Conservation (phyloP, 768 basidiomycete species). For the Termitomyces sp. region DNA sequence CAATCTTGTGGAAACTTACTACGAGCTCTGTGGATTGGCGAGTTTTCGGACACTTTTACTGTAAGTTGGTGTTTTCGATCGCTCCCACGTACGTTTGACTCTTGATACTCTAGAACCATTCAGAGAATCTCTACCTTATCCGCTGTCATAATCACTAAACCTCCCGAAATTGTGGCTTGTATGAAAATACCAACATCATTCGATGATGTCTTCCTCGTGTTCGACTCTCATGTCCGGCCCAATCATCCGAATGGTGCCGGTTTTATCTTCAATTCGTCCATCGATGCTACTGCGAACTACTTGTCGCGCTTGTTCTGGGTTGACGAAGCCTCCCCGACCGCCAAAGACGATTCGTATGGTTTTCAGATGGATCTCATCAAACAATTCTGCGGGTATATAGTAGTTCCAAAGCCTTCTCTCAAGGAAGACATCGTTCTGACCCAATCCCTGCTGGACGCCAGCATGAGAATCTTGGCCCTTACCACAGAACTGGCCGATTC, state of each 20-base stretch:
- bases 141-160: constrained; percentile 57
- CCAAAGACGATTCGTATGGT: constrained; percentile 20
- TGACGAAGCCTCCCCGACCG: constrained; percentile 25
- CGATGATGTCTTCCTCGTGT: constrained; percentile 47
- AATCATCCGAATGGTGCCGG: constrained; percentile 57
- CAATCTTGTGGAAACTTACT: constrained; percentile 26
- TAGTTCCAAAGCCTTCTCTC: constrained; percentile 27
- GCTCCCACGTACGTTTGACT: neutral
- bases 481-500: constrained; percentile 35
- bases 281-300: constrained; percentile 36
- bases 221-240: constrained; percentile 64
- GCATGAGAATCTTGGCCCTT: constrained; percentile 38
- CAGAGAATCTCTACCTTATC: constrained; percentile 23
- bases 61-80: constrained; percentile 14
- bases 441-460: constrained; percentile 42
- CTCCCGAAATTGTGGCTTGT: constrained; percentile 64
- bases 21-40: constrained; percentile 29
- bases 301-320: constrained; percentile 43
- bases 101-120: constrained; percentile 14
- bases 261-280: constrained; percentile 45
- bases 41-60: constrained; percentile 24
- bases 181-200: constrained; percentile 27
- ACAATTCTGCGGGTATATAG: constrained; percentile 55
- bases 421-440: constrained; percentile 17
- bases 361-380: constrained; percentile 65